Conservation (phyloP, 106 monocot species). For the Acorus calamus region DNA sequence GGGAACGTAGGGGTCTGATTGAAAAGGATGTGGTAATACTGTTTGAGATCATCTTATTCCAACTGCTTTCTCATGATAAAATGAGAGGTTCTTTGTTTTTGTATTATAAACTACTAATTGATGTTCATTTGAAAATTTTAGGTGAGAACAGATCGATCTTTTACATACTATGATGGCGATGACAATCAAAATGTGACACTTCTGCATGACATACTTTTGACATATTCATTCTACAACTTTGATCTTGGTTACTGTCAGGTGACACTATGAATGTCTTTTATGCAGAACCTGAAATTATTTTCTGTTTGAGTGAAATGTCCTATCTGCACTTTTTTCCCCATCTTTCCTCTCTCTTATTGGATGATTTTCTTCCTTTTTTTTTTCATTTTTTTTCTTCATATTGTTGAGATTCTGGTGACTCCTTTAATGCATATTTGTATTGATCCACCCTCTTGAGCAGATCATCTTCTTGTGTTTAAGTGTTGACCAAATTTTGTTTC, state of each 20-base stretch:
- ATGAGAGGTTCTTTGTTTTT: background rate
- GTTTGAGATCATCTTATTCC: too few relatives aligned
- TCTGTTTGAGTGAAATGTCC: background rate
- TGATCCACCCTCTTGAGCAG: too few relatives aligned
- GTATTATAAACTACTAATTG: slow-evolving; percentile 1
- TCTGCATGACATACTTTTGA: slow-evolving; percentile 84
- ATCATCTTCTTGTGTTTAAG: too few relatives aligned
- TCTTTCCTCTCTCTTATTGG: too few relatives aligned
- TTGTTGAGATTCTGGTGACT: too few relatives aligned
- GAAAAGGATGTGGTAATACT: slow-evolving; percentile 91
- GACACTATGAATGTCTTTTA: slow-evolving; percentile 3
- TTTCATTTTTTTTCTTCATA: too few relatives aligned
- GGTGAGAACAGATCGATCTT: slow-evolving; percentile 91
- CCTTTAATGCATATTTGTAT: too few relatives aligned
- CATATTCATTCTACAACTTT: slow-evolving; percentile 99
- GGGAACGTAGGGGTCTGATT: slow-evolving; percentile 86
- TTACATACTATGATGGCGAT: slow-evolving; percentile 88
- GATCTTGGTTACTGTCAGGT: slow-evolving; percentile 99
- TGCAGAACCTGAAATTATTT: background rate
- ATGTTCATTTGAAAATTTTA: slow-evolving; percentile 19
- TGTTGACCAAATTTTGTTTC: too few relatives aligned
- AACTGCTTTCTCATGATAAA: too few relatives aligned
- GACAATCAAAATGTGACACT: slow-evolving; percentile 69
- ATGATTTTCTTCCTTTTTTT: too few relatives aligned
- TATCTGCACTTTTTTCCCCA: background rate